Conservation (phyloP, 257 asterid genomes). For the Oldenlandia corymbosa region DNA sequence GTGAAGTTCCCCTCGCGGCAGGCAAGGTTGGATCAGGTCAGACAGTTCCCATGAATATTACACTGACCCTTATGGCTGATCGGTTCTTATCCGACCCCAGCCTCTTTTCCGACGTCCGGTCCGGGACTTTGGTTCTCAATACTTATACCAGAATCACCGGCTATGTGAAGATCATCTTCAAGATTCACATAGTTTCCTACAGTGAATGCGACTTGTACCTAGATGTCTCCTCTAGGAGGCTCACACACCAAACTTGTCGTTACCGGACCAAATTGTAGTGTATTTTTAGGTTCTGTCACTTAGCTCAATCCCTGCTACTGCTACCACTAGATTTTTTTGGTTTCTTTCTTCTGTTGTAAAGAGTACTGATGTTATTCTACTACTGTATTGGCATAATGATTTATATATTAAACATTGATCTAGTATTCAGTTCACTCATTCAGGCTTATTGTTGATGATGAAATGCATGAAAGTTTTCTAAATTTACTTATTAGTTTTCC, state of each 20-base stretch:
- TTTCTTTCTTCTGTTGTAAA: too few relatives aligned
- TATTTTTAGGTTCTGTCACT: too few relatives aligned
- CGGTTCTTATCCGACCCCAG: constrained; percentile 47
- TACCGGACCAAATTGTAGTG: constrained; percentile 58
- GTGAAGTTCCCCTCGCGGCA: constrained; percentile 56
- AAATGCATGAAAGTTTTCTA: background rate
- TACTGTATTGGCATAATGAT: too few relatives aligned
- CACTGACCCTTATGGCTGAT: constrained; percentile 64
- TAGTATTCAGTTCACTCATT: too few relatives aligned
- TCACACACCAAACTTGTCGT: constrained; percentile 47
- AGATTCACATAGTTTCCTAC: constrained; percentile 41
- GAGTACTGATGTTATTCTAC: too few relatives aligned
- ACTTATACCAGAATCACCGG: constrained; percentile 57
- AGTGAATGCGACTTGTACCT: constrained; percentile 53
- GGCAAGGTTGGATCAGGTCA: constrained; percentile 49
- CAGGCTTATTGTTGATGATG: background rate
- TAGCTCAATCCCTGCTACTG: too few relatives aligned
- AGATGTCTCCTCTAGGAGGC: constrained; percentile 26
- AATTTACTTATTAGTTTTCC: background rate
- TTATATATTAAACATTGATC: background rate
- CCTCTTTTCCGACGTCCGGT: constrained; percentile 37
- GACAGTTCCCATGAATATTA: constrained; percentile 42
- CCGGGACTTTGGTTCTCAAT: constrained; percentile 54
- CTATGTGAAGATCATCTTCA: constrained; percentile 44
- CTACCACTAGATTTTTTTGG: too few relatives aligned